Evolutionary conservation across 2,329 filamentous ascomycete species (phyloP), one percentile per base, ranked within the genome.

Genomic region (Didymellaceae sp.): DNA sequence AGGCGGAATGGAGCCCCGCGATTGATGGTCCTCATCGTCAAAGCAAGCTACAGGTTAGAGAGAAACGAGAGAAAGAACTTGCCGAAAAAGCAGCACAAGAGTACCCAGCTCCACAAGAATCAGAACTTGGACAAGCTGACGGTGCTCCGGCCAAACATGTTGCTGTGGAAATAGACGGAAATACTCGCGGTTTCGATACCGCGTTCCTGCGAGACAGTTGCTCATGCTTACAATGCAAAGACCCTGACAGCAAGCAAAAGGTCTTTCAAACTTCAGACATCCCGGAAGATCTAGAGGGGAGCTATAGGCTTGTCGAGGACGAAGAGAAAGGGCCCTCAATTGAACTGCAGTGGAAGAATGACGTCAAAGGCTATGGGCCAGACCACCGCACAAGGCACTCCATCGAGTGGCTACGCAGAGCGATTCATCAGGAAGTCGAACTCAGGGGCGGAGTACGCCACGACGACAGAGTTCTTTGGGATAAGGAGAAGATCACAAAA

Each of bases 261-360:
- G 75, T 77, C 28, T 89, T 89, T 70, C 80, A 82, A 45, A 86
- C 85, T 1, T 77, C 78, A 16, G 85, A 90, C 42, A 86, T 91
- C 32, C 83, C 86, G 0, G 22, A 59, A 7, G 54, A 77, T 24
- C 45, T 75, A 34, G 63, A 72, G 41, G 69, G 26, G 52, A 71
- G 18, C 52, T 78, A 25, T 54, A 71, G 24, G 63, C 72, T 61
- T 43, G 59, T 72, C 2, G 51, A 59, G 0, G 61, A 75, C 16
- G 65, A 70, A 13, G 60, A 74, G 0, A 72, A 78, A 14, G 78
- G 77, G 7, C 72, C 74, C 1, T 71, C 59, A 26, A 58, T 90
- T 10, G 74, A 78, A 16, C 72, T 93, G 6, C 66, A 74, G n/a
- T 94, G 90, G 85, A 63, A 71, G 2, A 79, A 81, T 37, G 84